Conservation (phyloP, 2,329 filamentous ascomycete genomes). For the Neopestalotiopsis rosae region DNA sequence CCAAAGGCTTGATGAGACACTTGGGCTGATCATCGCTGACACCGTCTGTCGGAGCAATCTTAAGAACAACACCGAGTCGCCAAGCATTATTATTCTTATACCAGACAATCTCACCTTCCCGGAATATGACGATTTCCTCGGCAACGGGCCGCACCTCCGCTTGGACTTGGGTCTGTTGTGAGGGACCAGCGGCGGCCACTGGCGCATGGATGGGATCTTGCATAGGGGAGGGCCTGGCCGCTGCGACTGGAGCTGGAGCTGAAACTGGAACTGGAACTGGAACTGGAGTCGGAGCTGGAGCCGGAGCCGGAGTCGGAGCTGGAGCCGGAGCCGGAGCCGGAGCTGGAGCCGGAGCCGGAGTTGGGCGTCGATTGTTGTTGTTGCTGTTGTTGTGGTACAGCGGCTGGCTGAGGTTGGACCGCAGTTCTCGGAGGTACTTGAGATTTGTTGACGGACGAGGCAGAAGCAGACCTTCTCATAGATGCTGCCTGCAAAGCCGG, state of each 20-base stretch:
- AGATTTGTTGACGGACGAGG: constrained; percentile 15
- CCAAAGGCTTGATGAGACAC: constrained; percentile 29
- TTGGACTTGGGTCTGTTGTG: not conserved
- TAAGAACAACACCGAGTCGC: constrained; percentile 51
- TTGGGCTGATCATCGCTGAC: not conserved
- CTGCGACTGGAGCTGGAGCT: not conserved
- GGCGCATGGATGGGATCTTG: not conserved
- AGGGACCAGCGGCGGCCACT: not conserved
- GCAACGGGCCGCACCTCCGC: not conserved
- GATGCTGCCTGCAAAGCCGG: constrained; percentile 12
- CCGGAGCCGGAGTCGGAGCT: not conserved
- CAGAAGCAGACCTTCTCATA: constrained; percentile 19
- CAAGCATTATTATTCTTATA: constrained; percentile 52
- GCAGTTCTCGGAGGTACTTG: not conserved
- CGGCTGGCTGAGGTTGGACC: constrained; percentile 20
- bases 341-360: no score
- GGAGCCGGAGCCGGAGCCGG: not conserved
- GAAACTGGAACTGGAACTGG: constrained; percentile 3
- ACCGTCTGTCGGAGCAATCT: constrained; percentile 12
- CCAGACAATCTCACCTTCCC: constrained; percentile 57
- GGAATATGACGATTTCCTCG: constrained; percentile 43
- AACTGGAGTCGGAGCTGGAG: not conserved
- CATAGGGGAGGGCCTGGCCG: constrained; percentile 20
- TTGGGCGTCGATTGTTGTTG: constrained; percentile 14
- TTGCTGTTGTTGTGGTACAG: not conserved